Base-by-base conservation (phyloP, 2,329 filamentous ascomycete genomes). In the Blastomyces percursus region DNA sequence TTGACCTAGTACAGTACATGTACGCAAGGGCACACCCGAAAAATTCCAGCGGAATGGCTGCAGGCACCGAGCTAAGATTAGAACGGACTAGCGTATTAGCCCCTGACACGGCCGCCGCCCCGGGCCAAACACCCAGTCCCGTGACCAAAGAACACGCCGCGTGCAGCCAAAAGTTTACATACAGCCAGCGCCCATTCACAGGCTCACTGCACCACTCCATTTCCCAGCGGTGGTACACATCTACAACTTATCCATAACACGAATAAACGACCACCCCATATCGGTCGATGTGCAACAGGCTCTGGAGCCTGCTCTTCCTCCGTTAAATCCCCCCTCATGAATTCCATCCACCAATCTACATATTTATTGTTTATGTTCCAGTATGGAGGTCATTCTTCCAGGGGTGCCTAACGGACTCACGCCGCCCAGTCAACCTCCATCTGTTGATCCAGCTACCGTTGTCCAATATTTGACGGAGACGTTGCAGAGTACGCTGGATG, bases 401-500 rank as follows among this genome's bases (percentile, higher is more conserved):
- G 66, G 64, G 64, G 63, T 63, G 65, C 61, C 66, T 44, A 68
- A 68, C 62, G 66, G 66, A 62, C 62, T 67, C 21, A 27, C 62
- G 38, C 42, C 62, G 48, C 54, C 65, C 30, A 63, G 60, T 27
- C 55, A 59, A 30, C 61, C 63, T 19, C 67, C 72, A 58, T 68
- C 74, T 60, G 71, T 90, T 72, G 88, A 91, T 70, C 84, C 88
- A n/a, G 80, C 78, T 66, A 78, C 84, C 68, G 81, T 92, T 60
- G 81, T 92, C 67, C 86, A 91, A 64, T 86, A 93, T 75, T 80
- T 93, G 65, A 81, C 82, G 48, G 81, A 85, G 64, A 83, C 92
- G 63, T 84, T 91, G 68, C 82, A 86, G 74, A 84, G 89, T 63
- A 88, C 88, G 66, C 82, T 93, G 57, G 89, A 89, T 67, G 88